Conservation (phyloP, 2,329 filamentous ascomycete genomes). For the Aspergillus sp. region DNA sequence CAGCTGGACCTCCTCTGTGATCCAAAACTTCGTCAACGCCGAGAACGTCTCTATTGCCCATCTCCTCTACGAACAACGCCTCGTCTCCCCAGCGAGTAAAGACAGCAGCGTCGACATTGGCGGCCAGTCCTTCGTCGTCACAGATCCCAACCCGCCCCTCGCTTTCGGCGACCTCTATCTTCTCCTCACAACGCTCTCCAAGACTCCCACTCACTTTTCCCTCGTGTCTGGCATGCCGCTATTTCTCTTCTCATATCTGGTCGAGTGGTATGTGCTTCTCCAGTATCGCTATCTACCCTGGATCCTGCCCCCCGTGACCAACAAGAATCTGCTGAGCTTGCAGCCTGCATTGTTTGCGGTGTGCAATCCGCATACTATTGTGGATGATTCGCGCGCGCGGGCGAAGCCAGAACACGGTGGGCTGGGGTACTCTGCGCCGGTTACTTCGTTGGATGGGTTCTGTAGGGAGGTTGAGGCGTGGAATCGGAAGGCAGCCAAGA, state of each 20-base stretch:
- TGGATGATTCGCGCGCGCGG: slow-evolving; percentile 22
- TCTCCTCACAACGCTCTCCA: slow-evolving; percentile 20
- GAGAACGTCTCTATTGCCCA: slow-evolving; percentile 50
- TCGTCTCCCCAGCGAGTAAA: slow-evolving; percentile 28
- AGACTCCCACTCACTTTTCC: slow-evolving; percentile 23
- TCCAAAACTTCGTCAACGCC: slow-evolving; percentile 45
- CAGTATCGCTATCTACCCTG: slow-evolving; percentile 19
- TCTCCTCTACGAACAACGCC: slow-evolving; percentile 45
- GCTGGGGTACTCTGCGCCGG: slow-evolving; percentile 24
- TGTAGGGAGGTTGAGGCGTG: slow-evolving; percentile 26
- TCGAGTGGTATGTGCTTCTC: slow-evolving; percentile 25
- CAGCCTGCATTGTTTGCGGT: slow-evolving; percentile 28
- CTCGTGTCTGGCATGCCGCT: slow-evolving; percentile 18
- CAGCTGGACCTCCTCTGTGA: slow-evolving; percentile 38
- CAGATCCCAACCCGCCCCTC: slow-evolving; percentile 42
- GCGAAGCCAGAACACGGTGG: slow-evolving; percentile 19
- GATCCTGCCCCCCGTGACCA: slow-evolving; percentile 16
- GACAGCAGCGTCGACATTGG: slow-evolving; percentile 23
- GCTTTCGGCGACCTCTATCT: slow-evolving; percentile 26
- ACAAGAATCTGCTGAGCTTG: slow-evolving; percentile 18
- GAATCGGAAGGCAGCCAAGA: slow-evolving; percentile 15
- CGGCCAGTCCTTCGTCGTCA: slow-evolving; percentile 45
- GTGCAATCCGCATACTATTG: slow-evolving; percentile 20
- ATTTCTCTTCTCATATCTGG: slow-evolving; percentile 22
- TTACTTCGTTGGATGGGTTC: slow-evolving; percentile 27